Conservation (phyloP, 352 stramenopile genomes). For the Phytopythium boreale region DNA sequence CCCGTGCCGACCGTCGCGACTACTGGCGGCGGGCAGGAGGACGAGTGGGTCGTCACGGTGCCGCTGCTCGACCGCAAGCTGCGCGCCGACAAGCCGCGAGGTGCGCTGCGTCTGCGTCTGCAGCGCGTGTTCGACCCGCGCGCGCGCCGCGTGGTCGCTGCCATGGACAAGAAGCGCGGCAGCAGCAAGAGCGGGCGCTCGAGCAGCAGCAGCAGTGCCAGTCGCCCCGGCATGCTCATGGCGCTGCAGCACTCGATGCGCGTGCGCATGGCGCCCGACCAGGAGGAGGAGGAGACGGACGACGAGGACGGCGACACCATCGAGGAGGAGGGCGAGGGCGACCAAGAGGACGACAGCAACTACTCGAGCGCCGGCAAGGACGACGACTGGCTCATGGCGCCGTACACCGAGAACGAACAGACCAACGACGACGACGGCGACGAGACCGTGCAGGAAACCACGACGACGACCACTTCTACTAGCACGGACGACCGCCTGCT, state of each 20-base stretch:
- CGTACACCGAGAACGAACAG: neutral
- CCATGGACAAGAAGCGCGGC: conserved; percentile 16
- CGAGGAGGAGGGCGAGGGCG: conserved; percentile 46
- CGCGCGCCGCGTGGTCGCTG: conserved; percentile 25
- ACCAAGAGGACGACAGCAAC: conserved; percentile 24
- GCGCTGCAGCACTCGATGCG: conserved; percentile 45
- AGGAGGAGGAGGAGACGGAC: conserved; percentile 20
- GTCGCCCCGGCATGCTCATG: neutral
- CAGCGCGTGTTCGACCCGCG: conserved; percentile 50
- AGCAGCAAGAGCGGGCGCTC: conserved; percentile 29
- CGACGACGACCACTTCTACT: neutral
- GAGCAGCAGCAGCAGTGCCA: neutral
- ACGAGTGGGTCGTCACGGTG: conserved; percentile 47
- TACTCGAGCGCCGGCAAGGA: conserved; percentile 4
- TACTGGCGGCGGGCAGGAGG: conserved; percentile 9
- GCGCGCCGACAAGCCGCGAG: conserved; percentile 47
- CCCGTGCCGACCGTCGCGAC: conserved; percentile 9
- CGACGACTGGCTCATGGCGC: conserved; percentile 17
- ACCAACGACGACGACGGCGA: conserved; percentile 17
- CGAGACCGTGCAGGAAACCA: conserved; percentile 11
- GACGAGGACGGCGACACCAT: conserved; percentile 44
- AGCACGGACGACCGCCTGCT: conserved; percentile 21
- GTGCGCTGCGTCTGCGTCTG: conserved; percentile 50
- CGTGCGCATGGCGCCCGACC: conserved; percentile 27
- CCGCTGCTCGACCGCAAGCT: conserved; percentile 57